Percentiles rank a stretch among this genome's conserved stretches.
Evolutionary conservation across 129 eudicot species (phyloP).

Genomic region (Tagetes erecta): DNA sequence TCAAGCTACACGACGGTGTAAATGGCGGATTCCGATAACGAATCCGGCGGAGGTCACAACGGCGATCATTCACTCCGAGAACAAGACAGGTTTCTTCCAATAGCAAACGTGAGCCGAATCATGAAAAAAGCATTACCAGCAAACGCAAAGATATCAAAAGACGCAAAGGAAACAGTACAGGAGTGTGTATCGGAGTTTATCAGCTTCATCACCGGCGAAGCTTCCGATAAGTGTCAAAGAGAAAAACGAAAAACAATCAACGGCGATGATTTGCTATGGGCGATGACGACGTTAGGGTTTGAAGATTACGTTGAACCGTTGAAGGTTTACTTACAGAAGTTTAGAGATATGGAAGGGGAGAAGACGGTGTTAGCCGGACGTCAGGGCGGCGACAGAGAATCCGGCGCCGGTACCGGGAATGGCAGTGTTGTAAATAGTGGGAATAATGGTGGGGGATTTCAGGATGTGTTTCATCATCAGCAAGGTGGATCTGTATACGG

Average conservation of each 20-base stretch:
- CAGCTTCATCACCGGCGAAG: slow-evolving; percentile 78
- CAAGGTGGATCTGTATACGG: slow-evolving; percentile 23
- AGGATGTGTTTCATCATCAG: neutral
- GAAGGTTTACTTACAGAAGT: slow-evolving; percentile 63
- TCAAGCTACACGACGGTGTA: neutral
- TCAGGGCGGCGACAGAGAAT: neutral
- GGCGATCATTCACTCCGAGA: slow-evolving; percentile 52
- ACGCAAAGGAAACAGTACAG: slow-evolving; percentile 72
- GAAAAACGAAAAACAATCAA: slow-evolving; percentile 71
- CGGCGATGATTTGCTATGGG: slow-evolving; percentile 75
- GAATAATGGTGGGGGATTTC: slow-evolving; percentile 38
- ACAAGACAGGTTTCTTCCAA: slow-evolving; percentile 72
- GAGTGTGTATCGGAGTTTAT: slow-evolving; percentile 81
- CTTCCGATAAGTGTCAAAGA: slow-evolving; percentile 70
- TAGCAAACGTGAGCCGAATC: slow-evolving; percentile 71
- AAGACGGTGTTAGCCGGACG: slow-evolving; percentile 53
- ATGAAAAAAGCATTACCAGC: slow-evolving; percentile 76
- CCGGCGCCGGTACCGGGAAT: slow-evolving; percentile 23
- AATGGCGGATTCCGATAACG: slow-evolving; percentile 71
- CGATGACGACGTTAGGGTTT: slow-evolving; percentile 70
- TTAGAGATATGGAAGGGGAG: slow-evolving; percentile 71
- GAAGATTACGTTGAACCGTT: slow-evolving; percentile 72
- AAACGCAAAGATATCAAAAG: slow-evolving; percentile 71
- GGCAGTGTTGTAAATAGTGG: slow-evolving; percentile 40
- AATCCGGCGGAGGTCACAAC: slow-evolving; percentile 56